Evolutionary conservation across 345 rosid species (phyloP).

Genomic region (Populus nigra): DNA sequence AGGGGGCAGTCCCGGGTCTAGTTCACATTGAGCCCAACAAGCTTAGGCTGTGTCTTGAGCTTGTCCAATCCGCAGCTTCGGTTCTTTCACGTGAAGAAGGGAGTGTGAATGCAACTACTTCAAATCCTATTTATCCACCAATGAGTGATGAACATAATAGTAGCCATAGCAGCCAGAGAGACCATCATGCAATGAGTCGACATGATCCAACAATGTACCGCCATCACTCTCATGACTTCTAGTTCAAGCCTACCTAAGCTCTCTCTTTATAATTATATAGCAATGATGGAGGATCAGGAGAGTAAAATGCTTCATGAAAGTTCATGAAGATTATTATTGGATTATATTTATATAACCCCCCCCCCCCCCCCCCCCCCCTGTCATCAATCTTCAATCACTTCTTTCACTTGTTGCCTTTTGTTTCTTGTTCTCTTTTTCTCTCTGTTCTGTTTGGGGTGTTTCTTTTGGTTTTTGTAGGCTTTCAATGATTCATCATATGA

Average conservation of each 20-base stretch:
- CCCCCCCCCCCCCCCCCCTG: slow-evolving; percentile 22
- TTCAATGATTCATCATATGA: slow-evolving; percentile 27
- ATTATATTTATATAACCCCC: slow-evolving; percentile 20
- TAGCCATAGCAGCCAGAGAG: slow-evolving; percentile 49
- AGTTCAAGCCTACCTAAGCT: slow-evolving; percentile 17
- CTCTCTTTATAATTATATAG: neutral
- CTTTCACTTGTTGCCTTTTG: slow-evolving; percentile 1
- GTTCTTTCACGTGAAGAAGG: slow-evolving; percentile 98
- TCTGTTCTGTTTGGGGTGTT: slow-evolving; percentile 8
- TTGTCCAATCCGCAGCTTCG: slow-evolving; percentile 96
- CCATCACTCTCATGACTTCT: slow-evolving; percentile 63
- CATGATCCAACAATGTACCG: slow-evolving; percentile 71
- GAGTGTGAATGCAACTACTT: slow-evolving; percentile 41
- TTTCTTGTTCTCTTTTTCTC: neutral
- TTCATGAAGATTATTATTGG: slow-evolving; percentile 24
- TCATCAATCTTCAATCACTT: neutral
- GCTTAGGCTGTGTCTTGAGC: slow-evolving; percentile 91
- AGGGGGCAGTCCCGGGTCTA: slow-evolving; percentile 95
- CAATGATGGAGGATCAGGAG: slow-evolving; percentile 17
- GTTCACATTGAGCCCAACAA: slow-evolving; percentile 94
- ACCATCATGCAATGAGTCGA: slow-evolving; percentile 46
- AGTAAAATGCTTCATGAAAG: slow-evolving; percentile 21
- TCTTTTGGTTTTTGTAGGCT: slow-evolving; percentile 37
- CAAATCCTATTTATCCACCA: slow-evolving; percentile 54
- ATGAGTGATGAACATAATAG: slow-evolving; percentile 63